Conservation (phyloP, 2,329 filamentous ascomycete species). For the Truncatella angustata region DNA sequence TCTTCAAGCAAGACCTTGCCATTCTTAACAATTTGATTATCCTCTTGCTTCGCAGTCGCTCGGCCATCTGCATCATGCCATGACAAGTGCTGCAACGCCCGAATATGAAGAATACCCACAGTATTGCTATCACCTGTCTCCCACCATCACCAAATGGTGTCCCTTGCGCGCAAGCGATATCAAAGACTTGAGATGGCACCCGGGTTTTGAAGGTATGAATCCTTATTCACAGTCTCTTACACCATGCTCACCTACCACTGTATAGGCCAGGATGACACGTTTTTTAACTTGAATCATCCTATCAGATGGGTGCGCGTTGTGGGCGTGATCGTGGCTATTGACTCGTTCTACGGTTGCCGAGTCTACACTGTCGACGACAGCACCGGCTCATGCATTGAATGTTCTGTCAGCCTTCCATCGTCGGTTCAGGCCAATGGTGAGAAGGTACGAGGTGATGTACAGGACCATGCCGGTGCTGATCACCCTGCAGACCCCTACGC, state of each 20-base stretch:
- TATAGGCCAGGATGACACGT: conserved; percentile 52
- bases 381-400: conserved; percentile 59
- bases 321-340: conserved; percentile 66
- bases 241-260: too few relatives aligned
- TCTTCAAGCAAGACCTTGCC: conserved; percentile 1
- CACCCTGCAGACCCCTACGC: conserved; percentile 11
- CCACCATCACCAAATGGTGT: conserved; percentile 60
- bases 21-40: not conserved
- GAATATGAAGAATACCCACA: conserved; percentile 48
- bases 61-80: conserved; percentile 29
- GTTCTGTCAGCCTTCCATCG: conserved; percentile 27
- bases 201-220: conserved; percentile 53
- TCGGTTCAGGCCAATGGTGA: conserved; percentile 1
- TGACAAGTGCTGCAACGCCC: conserved; percentile 39
- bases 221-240: too few relatives aligned
- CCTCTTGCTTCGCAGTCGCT: conserved; percentile 11
- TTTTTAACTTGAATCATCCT: conserved; percentile 71
- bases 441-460: not conserved
- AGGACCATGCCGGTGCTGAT: not conserved
- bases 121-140: conserved; percentile 63
- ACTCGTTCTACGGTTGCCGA: conserved; percentile 45
- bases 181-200: conserved; percentile 41
- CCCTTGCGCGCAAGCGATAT: conserved; percentile 53
- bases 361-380: conserved; percentile 65
- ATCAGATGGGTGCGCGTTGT: conserved; percentile 72